Base-by-base conservation (phyloP, 2,329 filamentous ascomycete genomes). In the Knufia petricola region DNA sequence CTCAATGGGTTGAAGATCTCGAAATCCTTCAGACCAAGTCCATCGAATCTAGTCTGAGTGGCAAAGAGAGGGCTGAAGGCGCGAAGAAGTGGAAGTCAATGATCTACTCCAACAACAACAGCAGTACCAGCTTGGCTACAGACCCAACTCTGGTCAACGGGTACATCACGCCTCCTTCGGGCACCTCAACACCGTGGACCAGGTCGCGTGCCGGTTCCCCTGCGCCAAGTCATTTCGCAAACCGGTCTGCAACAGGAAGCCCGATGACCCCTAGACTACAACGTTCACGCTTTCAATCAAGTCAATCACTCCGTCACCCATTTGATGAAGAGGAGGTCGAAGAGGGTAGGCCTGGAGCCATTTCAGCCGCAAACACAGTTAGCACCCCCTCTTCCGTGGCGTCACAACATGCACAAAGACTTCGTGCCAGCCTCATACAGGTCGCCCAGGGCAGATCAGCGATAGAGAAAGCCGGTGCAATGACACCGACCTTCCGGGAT, bases 1-100 rank as follows among this genome's bases (percentile, higher is more conserved):
- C 75, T 2, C 77, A 82, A 58, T 84, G 80, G 80, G 70, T 81
- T 46, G 75, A 81, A 57, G 77, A 80, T 52, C 65, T 83, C 8
- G 79, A 81, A 53, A 77, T 75, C 34, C 69, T 84, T n/a, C 79
- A 84, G 58, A 66, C 66, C 12, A 77, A 73, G 8, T 72, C 78
- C 0, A 82, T 83, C 59, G n/a, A 31, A 20, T 12, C 17, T 10
- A 39, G 36, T 21, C 36, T 17, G 13, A 39, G 12, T 10, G 10
- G n/a, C 12, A 28, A 6, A 12, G 26, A 28, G 6, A 28, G 6
- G 26, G 26, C 24, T 9, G 30, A 46, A 70, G 79, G 13, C 72
- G 76, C 58, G 64, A 72, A 54, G 75, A 73, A 56, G 67, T 58
- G 24, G 54, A 66, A 55, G 61, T 60, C 2, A 56, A 57, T 20